These are phyloP conservation scores for Hydrangea macrophylla DNA, from an alignment of 148 eudicot genomes.

Conservation along the genomic window DNA sequence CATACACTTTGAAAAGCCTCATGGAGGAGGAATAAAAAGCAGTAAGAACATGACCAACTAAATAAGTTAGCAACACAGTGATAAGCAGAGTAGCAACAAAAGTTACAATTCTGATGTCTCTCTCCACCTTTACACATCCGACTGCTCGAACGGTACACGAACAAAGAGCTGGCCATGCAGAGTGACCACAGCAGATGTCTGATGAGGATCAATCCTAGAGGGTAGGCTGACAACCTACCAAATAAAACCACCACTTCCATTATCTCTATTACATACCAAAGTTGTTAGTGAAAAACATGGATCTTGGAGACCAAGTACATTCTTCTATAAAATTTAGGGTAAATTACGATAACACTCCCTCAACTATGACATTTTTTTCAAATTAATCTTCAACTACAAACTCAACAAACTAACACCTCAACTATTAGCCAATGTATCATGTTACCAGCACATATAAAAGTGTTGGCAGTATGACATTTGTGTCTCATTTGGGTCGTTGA, in stretches of 20 bases:
- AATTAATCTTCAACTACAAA: too few relatives aligned
- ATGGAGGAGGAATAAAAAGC: background rate
- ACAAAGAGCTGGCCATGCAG: conserved; percentile 90
- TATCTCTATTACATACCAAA: background rate
- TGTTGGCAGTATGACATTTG: too few relatives aligned
- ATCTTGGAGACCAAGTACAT: background rate
- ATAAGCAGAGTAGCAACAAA: background rate
- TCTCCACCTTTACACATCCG: conserved; percentile 23
- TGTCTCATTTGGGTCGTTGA: too few relatives aligned
- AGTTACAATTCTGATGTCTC: background rate
- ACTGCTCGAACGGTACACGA: conserved; percentile 67
- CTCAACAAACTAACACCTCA: too few relatives aligned
- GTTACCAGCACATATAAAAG: too few relatives aligned
- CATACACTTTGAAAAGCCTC: too few relatives aligned
- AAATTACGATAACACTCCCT: too few relatives aligned
- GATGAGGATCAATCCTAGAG: conserved; percentile 96
- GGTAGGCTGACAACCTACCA: conserved; percentile 90
- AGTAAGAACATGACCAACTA: conserved; percentile 8
- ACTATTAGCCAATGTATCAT: too few relatives aligned
- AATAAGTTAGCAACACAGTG: conserved; percentile 6
- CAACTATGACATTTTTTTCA: too few relatives aligned
- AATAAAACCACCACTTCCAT: background rate
- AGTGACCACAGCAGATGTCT: conserved; percentile 95
- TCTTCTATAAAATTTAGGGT: background rate
- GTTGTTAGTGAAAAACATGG: background rate